Evolutionary conservation across 345 rosid species (phyloP).

Genomic region (Moringa oleifera): DNA sequence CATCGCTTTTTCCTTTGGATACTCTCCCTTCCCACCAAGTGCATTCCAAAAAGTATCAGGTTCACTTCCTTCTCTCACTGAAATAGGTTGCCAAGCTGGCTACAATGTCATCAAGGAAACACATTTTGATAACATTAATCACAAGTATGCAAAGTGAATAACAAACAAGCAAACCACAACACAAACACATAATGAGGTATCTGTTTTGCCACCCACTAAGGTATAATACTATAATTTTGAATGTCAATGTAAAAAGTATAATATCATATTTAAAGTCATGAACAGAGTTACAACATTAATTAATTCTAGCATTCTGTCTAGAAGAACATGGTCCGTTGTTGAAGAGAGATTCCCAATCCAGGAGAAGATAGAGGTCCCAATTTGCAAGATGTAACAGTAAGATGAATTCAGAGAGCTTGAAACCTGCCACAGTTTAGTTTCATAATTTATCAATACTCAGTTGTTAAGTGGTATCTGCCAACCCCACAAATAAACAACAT

Average conservation of each 20-base stretch:
- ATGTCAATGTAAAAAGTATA: background rate
- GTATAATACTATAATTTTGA: background rate
- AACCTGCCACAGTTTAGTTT: conserved; percentile 40
- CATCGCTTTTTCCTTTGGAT: conserved; percentile 56
- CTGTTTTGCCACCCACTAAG: background rate
- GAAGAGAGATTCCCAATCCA: conserved; percentile 84
- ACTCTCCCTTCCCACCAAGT: conserved; percentile 76
- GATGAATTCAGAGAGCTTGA: conserved; percentile 73
- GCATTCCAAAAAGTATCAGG: conserved; percentile 71
- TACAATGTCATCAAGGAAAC: conserved; percentile 27
- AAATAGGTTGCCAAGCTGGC: conserved; percentile 67
- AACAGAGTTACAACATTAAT: conserved; percentile 49
- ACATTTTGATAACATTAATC: background rate
- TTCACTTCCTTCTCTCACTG: conserved; percentile 80
- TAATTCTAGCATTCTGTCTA: conserved; percentile 67
- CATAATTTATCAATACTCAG: conserved; percentile 10
- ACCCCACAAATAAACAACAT: background rate
- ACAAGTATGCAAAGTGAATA: background rate
- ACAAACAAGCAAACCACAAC: background rate
- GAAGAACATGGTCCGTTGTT: conserved; percentile 53
- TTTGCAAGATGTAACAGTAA: conserved; percentile 67
- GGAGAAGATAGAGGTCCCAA: conserved; percentile 48
- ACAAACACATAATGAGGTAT: conserved; percentile 1
- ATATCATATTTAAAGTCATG: background rate
- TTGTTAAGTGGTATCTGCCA: conserved; percentile 1